These are phyloP conservation scores for Elaphomyces granulatus DNA, from an alignment of 495 filamentous ascomycete genomes.

Conservation along the genomic window DNA sequence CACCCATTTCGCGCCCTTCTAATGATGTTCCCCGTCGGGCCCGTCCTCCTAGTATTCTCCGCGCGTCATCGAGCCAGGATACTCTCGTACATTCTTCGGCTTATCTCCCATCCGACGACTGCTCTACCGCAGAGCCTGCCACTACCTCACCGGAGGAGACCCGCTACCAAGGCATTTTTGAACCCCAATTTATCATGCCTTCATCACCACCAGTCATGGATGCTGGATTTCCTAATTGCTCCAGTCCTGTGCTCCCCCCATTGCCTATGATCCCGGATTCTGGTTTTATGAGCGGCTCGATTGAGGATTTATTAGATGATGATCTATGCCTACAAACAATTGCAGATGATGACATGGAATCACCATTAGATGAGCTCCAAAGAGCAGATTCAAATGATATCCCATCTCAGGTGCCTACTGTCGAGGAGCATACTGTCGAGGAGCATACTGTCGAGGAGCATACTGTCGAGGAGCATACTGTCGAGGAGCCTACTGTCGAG, in stretches of 20 bases:
- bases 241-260: constrained; percentile 59
- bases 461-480: no score
- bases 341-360: constrained; percentile 16
- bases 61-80: constrained; percentile 29
- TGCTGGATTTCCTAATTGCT: constrained; percentile 40
- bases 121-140: constrained; percentile 16
- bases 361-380: constrained; percentile 21
- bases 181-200: constrained; percentile 43
- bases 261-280: constrained; percentile 51
- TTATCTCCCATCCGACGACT: constrained; percentile 30
- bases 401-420: no score
- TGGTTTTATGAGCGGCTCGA: constrained; percentile 63
- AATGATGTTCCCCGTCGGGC: constrained; percentile 21
- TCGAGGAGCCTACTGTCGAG: constrained; percentile 30
- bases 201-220: constrained; percentile 68
- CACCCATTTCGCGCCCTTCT: constrained; percentile 46
- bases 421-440: no score
- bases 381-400: constrained; percentile 22
- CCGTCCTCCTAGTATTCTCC: constrained; percentile 26
- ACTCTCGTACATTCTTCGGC: constrained; percentile 31
- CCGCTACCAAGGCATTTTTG: constrained; percentile 34
- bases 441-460: no score
- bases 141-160: constrained; percentile 32
- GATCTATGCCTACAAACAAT: constrained; percentile 27
- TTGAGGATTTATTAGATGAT: constrained; percentile 45